phyloP scores from a whole-genome alignment of 345 rosid species.

The Aquilaria yunnanensis region DNA sequence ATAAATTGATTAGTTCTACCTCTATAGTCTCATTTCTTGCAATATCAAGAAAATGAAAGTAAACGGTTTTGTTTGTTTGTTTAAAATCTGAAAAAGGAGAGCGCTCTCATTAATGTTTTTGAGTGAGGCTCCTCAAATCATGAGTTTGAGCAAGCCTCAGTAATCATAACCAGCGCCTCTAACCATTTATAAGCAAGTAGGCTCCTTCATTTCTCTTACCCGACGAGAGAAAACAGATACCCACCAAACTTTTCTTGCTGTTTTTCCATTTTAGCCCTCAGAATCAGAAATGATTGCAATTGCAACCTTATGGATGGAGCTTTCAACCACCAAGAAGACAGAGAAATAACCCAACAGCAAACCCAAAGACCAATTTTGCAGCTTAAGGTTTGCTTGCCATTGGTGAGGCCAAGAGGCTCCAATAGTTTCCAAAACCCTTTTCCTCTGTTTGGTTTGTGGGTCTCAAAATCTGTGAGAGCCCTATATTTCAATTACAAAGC shows the following conservation, averaged over 20 bases:
- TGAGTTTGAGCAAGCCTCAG: constrained; percentile 36
- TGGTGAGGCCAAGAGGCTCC: constrained; percentile 18
- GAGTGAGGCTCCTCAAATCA: constrained; percentile 16
- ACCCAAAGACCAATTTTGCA: constrained; percentile 19
- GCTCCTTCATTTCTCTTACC: constrained; percentile 11
- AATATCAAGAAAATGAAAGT: too few species aligned
- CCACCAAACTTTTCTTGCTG: not conserved
- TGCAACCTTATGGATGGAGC: constrained; percentile 37
- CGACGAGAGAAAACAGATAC: not conserved
- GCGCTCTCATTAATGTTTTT: constrained; percentile 17
- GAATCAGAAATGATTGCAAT: constrained; percentile 31
- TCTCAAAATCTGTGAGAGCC: constrained; percentile 30
- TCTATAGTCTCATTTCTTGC: too few species aligned
- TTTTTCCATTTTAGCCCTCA: constrained; percentile 20
- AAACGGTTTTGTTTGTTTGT: not conserved
- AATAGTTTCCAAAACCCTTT: constrained; percentile 12
- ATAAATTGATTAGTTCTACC: too few species aligned
- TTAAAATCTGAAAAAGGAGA: constrained; percentile 10
- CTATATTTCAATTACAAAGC: constrained; percentile 28
- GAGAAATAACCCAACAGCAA: constrained; percentile 24
- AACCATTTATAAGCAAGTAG: constrained; percentile 9
- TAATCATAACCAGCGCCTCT: constrained; percentile 24
- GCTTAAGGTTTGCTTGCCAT: constrained; percentile 35
- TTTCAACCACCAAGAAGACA: constrained; percentile 40
- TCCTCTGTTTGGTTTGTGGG: constrained; percentile 26